These are phyloP conservation scores for Hemileccinum impolitum DNA, from an alignment of 768 basidiomycete species.

Conservation along the genomic window DNA sequence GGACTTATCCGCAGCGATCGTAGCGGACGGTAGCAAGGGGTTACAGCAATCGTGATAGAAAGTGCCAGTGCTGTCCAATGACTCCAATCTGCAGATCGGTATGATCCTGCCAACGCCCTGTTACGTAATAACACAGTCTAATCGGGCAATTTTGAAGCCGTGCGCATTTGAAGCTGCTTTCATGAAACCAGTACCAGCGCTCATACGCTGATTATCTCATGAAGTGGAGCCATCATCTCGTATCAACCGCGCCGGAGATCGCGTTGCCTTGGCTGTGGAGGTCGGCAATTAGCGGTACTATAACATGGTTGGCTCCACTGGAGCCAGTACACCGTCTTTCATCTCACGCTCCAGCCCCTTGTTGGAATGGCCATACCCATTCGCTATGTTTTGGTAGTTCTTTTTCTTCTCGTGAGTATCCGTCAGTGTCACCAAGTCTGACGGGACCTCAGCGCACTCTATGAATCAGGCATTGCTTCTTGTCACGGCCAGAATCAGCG, in stretches of 20 bases:
- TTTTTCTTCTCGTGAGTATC: slow-evolving; percentile 21
- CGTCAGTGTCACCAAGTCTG: neutral
- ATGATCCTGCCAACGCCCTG: no score
- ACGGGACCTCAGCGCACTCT: neutral
- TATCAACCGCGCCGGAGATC: neutral
- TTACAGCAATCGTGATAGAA: no score
- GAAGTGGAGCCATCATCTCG: no score
- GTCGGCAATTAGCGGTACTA: slow-evolving; percentile 2
- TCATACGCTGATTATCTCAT: no score
- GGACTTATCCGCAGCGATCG: no score
- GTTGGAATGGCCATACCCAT: slow-evolving; percentile 17
- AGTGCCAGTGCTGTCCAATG: no score
- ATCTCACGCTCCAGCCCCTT: neutral
- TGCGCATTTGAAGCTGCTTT: no score
- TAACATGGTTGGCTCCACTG: slow-evolving; percentile 2
- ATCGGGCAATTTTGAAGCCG: no score
- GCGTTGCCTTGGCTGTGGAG: neutral
- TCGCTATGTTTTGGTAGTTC: slow-evolving; percentile 18
- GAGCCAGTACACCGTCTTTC: neutral
- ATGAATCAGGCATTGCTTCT: slow-evolving; percentile 15
- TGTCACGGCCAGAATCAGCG: slow-evolving; percentile 4
- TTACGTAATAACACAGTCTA: no score
- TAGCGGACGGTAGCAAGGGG: no score
- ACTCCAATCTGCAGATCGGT: no score
- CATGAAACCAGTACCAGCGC: no score